Percentiles rank a stretch among this genome's conserved stretches.
These are phyloP conservation scores for Chlamydomonas sphaeroides DNA, from an alignment of 139 green algal species.

Conservation along the genomic window DNA sequence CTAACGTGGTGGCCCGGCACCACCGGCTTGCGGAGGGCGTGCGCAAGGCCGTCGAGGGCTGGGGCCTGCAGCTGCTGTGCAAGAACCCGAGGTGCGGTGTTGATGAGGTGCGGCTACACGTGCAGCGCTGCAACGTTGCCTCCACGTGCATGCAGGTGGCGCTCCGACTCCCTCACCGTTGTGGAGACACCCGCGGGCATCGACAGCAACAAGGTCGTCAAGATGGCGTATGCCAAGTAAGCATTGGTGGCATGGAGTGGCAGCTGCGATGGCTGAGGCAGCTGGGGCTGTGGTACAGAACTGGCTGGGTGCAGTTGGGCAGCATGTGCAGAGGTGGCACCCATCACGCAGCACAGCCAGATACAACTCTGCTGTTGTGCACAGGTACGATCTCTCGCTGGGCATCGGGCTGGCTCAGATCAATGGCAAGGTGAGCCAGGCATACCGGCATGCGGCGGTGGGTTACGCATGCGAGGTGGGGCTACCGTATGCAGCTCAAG, in stretches of 20 bases:
- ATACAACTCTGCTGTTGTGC: no score
- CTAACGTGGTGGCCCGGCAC: slow-evolving; percentile 89
- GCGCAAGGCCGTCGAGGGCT: slow-evolving; percentile 85
- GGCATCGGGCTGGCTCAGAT: slow-evolving; percentile 89
- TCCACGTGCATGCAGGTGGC: slow-evolving; percentile 63
- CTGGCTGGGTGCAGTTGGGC: no score
- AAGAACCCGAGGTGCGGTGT: slow-evolving; percentile 86
- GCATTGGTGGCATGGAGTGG: no score
- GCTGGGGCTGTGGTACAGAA: no score
- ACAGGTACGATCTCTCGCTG: slow-evolving; percentile 96
- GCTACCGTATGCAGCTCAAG: no score
- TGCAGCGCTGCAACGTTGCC: not conserved
- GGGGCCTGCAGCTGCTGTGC: slow-evolving; percentile 94
- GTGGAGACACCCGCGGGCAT: slow-evolving; percentile 87
- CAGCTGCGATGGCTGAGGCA: no score
- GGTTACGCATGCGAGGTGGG: no score
- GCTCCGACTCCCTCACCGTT: slow-evolving; percentile 93
- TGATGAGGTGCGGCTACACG: no score
- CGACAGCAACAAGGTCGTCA: slow-evolving; percentile 90
- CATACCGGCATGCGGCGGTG: no score
- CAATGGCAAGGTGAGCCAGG: slow-evolving; percentile 87
- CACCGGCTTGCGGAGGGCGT: slow-evolving; percentile 82
- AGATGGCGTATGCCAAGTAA: slow-evolving; percentile 89
- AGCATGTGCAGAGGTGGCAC: no score
- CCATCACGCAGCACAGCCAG: no score